Conservation (phyloP, 2,329 filamentous ascomycete genomes). For the Fusarium nanum region DNA sequence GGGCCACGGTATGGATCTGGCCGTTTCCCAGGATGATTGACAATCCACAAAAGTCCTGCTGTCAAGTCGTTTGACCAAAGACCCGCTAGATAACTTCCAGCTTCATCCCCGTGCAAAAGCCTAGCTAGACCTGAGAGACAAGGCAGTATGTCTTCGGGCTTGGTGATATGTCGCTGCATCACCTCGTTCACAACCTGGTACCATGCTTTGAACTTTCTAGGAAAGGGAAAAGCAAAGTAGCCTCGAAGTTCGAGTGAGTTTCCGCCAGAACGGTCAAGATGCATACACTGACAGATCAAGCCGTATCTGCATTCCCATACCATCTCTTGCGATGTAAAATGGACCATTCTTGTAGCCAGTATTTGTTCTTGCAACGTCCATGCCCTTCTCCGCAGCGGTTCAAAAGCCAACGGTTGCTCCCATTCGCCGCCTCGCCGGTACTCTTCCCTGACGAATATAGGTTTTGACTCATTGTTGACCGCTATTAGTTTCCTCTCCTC, state of each 20-base stretch:
- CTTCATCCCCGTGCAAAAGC: fast-evolving
- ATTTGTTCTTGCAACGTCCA: not conserved
- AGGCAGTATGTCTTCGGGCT: not conserved
- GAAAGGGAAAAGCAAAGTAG: not conserved
- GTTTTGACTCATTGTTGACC: not conserved
- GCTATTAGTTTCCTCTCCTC: fast-evolving
- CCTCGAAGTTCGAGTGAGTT: not conserved
- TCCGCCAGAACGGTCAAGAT: not conserved
- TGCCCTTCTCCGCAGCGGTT: not conserved
- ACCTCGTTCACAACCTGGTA: not conserved
- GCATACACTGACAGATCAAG: not conserved
- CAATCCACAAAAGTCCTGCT: not conserved
- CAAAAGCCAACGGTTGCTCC: not conserved
- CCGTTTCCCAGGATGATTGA: not conserved
- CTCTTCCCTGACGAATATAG: not conserved
- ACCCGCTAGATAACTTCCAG: not conserved
- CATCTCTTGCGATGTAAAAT: not conserved
- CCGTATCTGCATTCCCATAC: not conserved
- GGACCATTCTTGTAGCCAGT: not conserved
- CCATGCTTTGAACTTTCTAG: not conserved
- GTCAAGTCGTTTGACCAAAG: not conserved
- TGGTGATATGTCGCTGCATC: not conserved
- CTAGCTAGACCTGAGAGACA: not conserved
- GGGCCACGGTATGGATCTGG: not conserved
- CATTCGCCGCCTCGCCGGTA: not conserved